These are phyloP conservation scores for Colletotrichum nymphaeae DNA, from an alignment of 2,329 filamentous ascomycete genomes.

Conservation along the genomic window DNA sequence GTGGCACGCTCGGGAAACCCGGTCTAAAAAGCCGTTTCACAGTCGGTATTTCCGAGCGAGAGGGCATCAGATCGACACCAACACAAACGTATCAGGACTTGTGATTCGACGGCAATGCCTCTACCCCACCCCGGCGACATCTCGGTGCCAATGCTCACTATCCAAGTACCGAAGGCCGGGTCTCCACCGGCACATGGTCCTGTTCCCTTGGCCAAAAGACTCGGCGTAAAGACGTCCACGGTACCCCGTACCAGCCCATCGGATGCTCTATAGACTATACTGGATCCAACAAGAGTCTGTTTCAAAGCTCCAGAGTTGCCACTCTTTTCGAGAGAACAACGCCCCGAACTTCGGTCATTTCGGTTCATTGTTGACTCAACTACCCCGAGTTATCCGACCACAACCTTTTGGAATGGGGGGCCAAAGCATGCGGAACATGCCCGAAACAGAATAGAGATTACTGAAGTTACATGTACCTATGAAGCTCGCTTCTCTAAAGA, in stretches of 20 bases:
- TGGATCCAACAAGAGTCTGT: not conserved
- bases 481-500: not conserved
- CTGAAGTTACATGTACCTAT: no score
- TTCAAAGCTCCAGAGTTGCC: not conserved
- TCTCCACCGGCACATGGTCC: not conserved
- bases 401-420: no score
- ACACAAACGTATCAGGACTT: not conserved
- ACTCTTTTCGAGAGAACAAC: conserved; percentile 18
- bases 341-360: conserved; percentile 19
- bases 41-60: not conserved
- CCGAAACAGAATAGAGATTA: not conserved
- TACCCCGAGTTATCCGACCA: not conserved
- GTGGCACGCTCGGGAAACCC: not conserved
- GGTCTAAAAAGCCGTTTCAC: no score
- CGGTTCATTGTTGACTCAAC: conserved; percentile 6
- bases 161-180: not conserved
- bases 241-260: not conserved
- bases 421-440: not conserved
- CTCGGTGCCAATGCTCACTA: not conserved
- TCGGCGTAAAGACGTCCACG: not conserved
- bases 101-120: not conserved
- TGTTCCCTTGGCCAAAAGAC: not conserved
- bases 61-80: not conserved
- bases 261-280: not conserved
- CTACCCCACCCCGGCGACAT: not conserved